Conservation (phyloP, 2,329 filamentous ascomycete species). For the Saccharata proteae region DNA sequence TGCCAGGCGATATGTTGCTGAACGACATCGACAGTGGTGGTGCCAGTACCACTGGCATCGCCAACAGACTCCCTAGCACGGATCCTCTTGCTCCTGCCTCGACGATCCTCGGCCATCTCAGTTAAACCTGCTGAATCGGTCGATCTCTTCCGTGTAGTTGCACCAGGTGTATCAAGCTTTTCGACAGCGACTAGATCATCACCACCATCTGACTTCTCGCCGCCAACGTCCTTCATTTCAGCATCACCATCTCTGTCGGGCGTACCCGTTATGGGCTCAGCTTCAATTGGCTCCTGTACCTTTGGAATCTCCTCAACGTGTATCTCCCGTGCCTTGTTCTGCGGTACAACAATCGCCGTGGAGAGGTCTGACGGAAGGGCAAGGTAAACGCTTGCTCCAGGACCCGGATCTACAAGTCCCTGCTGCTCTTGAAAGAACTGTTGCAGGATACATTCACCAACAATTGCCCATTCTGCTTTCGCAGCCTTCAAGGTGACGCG, state of each 20-base stretch:
- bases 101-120: conserved; percentile 43
- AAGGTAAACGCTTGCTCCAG: conserved; percentile 31
- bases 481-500: conserved; percentile 21
- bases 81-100: conserved; percentile 48
- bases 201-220: too few species aligned
- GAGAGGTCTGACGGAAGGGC: conserved; percentile 26
- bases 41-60: conserved; percentile 36
- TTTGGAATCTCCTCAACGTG: too few species aligned
- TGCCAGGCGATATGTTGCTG: conserved; percentile 42
- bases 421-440: conserved; percentile 30
- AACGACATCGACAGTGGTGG: conserved; percentile 38
- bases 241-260: conserved; percentile 15
- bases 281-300: too few species aligned
- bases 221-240: conserved; percentile 13
- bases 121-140: conserved; percentile 47
- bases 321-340: too few species aligned
- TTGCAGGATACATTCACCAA: conserved; percentile 37
- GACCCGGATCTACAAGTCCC: conserved; percentile 17
- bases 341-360: too few species aligned
- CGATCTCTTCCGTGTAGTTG: conserved; percentile 45
- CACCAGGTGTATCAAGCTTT: conserved; percentile 21
- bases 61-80: conserved; percentile 46
- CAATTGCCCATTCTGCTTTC: conserved; percentile 34
- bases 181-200: too few species aligned
- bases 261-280: too few species aligned